Evolutionary conservation across 2,329 filamentous ascomycete species (phyloP), one percentile per base, ranked within the genome.

Genomic region (Colletotrichum paranaense): DNA sequence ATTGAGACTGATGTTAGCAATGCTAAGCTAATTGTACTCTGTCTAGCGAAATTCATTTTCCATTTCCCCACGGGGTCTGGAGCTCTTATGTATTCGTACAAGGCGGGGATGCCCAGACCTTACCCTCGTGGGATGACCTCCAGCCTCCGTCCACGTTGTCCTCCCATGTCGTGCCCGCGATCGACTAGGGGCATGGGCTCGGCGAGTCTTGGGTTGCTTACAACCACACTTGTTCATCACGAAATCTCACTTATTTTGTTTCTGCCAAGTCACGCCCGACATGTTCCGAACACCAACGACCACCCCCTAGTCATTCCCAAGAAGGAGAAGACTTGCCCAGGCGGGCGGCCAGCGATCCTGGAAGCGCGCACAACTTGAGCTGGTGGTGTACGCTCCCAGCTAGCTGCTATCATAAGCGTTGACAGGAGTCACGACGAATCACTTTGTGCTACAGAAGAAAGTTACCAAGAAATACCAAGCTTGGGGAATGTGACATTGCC

Each of bases 221-320:
- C 67, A 52, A 26, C 46, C 35, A 53, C 35, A 64, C 56, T 22
- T 11, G 19, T 22, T 57, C 38, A 49, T 35, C 28, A 30, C 30
- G 22, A 24, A 38, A 52, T 60, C n/a, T 49, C 12, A 60, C 26
- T 59, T 7, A 22, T 35, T n/a, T 58, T 42, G 32, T 38, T 24
- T 22, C 38, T 53, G 67, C 67, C 67, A 71, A 73, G 71, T 28
- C 60, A 73, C 22, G 56, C 19, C 67, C 71, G 71, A 73, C 62
- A 73, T 71, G 32, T 62, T 57, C 71, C 67, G 71, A 70, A 68
- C 68, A 68, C 38, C 62, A 60, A 71, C 32, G 60, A 71, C 53
- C n/a, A 12, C 14, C 5, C 42, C 42, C 42, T 60, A 28, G 38
- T 19, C n/a, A 42, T 28, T 26, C 38, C 66, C 66, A 53, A n/a